phyloP scores from a whole-genome alignment of 2,329 filamentous ascomycete species.

The Penicillium sp. region DNA sequence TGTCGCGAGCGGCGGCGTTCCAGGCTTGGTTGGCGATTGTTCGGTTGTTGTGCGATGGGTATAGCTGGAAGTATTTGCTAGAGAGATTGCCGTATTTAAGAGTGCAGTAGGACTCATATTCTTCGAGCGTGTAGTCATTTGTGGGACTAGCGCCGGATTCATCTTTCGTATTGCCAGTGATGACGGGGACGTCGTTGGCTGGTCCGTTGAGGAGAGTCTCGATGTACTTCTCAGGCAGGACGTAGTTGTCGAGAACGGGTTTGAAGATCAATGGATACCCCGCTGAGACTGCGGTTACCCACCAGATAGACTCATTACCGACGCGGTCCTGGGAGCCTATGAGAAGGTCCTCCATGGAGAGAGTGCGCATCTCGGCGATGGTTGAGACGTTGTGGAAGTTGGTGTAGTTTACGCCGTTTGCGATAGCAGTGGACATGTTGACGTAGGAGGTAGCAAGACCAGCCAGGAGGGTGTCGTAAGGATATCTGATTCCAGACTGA shows the following conservation, averaged over 20 bases:
- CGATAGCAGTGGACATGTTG: conserved; percentile 31
- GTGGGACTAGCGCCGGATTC: conserved; percentile 32
- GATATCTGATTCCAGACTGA: conserved; percentile 35
- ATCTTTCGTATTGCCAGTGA: conserved; percentile 43
- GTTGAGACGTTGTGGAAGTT: conserved; percentile 28
- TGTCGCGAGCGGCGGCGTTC: conserved; percentile 34
- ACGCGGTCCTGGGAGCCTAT: conserved; percentile 31
- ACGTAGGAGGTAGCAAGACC: conserved; percentile 36
- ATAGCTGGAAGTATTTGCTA: conserved; percentile 32
- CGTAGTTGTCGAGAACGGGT: conserved; percentile 31
- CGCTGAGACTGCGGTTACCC: conserved; percentile 33
- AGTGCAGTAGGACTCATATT: conserved; percentile 30
- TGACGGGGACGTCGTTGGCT: conserved; percentile 41
- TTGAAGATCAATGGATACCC: conserved; percentile 36
- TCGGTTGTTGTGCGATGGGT: conserved; percentile 28
- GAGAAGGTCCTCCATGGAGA: conserved; percentile 30
- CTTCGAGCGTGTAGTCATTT: conserved; percentile 30
- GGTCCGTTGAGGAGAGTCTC: conserved; percentile 30
- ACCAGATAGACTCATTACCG: conserved; percentile 29
- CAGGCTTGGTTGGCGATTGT: conserved; percentile 26
- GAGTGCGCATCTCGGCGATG: conserved; percentile 27
- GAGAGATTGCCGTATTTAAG: conserved; percentile 40
- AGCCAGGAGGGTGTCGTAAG: conserved; percentile 33
- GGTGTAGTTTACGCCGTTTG: conserved; percentile 32
- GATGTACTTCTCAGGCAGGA: conserved; percentile 32